A percentile compares a stretch with the other conserved stretches of the same genome.
These are phyloP conservation scores for Hyparrhenia diplandra DNA, from an alignment of 176 grass and related monocot species.

Conservation along the genomic window DNA sequence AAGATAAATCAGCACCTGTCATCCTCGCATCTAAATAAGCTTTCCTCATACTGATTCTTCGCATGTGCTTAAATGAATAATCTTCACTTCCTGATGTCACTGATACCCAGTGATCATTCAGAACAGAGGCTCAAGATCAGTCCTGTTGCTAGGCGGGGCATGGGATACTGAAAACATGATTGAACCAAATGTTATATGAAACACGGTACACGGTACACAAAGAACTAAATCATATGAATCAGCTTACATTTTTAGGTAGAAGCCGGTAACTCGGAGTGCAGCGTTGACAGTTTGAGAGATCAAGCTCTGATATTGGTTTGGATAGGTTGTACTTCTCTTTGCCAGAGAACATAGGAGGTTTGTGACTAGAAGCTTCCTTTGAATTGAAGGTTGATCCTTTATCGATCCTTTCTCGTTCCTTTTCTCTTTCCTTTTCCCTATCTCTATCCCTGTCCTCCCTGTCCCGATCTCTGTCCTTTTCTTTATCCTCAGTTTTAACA, in stretches of 20 bases:
- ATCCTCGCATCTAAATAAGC: conserved; percentile 98
- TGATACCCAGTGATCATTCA: conserved; percentile 95
- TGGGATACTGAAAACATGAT: conserved; percentile 58
- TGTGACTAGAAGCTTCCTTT: conserved; percentile 62
- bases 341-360: conserved; percentile 46
- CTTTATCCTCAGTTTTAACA: conserved; percentile 66
- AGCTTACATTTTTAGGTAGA: conserved; percentile 87
- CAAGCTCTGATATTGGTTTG: conserved; percentile 95
- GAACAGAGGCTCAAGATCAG: conserved; percentile 73
- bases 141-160: conserved; percentile 77
- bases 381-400: conserved; percentile 39
- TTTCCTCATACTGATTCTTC: conserved; percentile 99
- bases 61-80: conserved; percentile 99
- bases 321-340: conserved; percentile 93
- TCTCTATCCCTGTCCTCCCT: conserved; percentile 70
- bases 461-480: conserved; percentile 45
- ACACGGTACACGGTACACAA: neutral
- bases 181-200: conserved; percentile 19
- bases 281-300: conserved; percentile 85
- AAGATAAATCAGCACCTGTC: conserved; percentile 61
- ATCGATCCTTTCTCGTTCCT: conserved; percentile 51
- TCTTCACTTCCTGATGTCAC: conserved; percentile 99
- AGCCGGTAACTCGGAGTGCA: conserved; percentile 97
- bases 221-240: neutral
- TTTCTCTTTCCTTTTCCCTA: conserved; percentile 72